A percentile compares a stretch with the other conserved stretches of the same genome.
Evolutionary conservation across 805 yeast genomes (phyloP).

Genomic region (Ogataea kodamae): DNA sequence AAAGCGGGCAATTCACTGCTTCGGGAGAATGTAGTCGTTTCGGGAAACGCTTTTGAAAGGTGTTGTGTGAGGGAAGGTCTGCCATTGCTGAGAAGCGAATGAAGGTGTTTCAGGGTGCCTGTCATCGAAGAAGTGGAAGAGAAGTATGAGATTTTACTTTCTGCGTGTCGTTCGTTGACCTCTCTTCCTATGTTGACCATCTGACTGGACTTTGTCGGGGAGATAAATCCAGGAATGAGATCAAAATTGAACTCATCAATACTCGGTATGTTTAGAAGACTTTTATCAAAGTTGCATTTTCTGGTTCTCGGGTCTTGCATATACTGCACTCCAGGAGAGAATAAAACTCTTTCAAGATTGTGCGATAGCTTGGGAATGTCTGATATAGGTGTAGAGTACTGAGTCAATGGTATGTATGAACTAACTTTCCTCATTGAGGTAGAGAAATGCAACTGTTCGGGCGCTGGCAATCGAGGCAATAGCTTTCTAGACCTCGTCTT

Average conservation of each 20-base stretch:
- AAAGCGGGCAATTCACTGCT: constrained; percentile 53
- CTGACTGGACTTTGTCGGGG: constrained; percentile 62
- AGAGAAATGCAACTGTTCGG: no score
- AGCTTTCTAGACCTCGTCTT: no score
- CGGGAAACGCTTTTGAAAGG: constrained; percentile 45
- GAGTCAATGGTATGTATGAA: constrained; percentile 20
- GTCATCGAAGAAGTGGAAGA: constrained; percentile 93
- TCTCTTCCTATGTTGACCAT: constrained; percentile 47
- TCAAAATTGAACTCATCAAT: constrained; percentile 65
- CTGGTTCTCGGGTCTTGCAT: constrained; percentile 75
- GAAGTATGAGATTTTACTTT: constrained; percentile 40
- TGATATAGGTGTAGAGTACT: constrained; percentile 11
- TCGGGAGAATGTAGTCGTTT: constrained; percentile 32
- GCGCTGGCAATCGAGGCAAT: no score
- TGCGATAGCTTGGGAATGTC: constrained; percentile 59
- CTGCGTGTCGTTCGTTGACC: constrained; percentile 7
- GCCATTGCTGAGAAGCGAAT: constrained; percentile 60
- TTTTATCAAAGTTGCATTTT: constrained; percentile 64
- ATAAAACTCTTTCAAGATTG: constrained; percentile 65
- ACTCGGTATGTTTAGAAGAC: constrained; percentile 55
- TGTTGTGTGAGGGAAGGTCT: constrained; percentile 48
- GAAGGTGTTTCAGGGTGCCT: constrained; percentile 66
- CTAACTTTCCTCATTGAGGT: background rate
- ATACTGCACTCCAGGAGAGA: constrained; percentile 78
- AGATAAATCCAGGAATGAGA: constrained; percentile 50